Conservation (phyloP, 2,329 filamentous ascomycete genomes). For the Colletotrichum truncatum region DNA sequence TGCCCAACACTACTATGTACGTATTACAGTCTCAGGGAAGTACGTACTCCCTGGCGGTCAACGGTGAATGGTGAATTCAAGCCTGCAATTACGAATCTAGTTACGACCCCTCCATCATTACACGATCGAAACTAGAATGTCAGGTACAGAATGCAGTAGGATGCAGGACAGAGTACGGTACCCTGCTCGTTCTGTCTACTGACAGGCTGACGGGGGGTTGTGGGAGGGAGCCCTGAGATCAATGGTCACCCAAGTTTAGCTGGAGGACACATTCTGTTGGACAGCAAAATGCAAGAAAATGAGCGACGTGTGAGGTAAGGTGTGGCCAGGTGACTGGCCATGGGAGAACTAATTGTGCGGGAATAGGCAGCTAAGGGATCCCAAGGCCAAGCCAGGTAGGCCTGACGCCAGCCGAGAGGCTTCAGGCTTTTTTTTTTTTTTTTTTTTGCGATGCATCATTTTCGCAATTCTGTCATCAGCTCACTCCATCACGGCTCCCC, state of each 20-base stretch:
- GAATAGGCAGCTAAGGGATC: not conserved
- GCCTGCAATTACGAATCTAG: conserved; percentile 24
- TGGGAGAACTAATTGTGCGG: not conserved
- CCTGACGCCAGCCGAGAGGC: conserved; percentile 13
- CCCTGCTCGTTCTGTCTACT: not conserved
- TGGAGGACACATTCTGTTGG: not conserved
- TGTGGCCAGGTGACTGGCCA: conserved; percentile 25
- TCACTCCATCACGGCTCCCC: conserved; percentile 16
- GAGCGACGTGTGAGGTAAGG: not conserved
- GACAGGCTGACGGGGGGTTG: not conserved
- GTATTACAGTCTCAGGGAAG: not conserved
- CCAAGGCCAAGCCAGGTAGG: not conserved
- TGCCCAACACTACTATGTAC: not conserved
- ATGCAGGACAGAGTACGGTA: not conserved
- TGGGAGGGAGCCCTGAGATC: not conserved
- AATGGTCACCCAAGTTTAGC: not conserved
- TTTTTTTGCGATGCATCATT: conserved; percentile 22
- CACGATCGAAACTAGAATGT: conserved; percentile 27
- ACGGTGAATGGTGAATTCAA: conserved; percentile 23
- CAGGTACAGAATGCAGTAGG: conserved; percentile 23
- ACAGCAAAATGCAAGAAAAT: not conserved
- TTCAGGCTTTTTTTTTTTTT: not conserved
- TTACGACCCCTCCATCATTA: conserved; percentile 23
- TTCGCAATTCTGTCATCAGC: conserved; percentile 30
- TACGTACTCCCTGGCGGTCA: conserved; percentile 8